phyloP scores from a whole-genome alignment of 1,139 yeast species.

The Magnusiomyces paraingens region DNA sequence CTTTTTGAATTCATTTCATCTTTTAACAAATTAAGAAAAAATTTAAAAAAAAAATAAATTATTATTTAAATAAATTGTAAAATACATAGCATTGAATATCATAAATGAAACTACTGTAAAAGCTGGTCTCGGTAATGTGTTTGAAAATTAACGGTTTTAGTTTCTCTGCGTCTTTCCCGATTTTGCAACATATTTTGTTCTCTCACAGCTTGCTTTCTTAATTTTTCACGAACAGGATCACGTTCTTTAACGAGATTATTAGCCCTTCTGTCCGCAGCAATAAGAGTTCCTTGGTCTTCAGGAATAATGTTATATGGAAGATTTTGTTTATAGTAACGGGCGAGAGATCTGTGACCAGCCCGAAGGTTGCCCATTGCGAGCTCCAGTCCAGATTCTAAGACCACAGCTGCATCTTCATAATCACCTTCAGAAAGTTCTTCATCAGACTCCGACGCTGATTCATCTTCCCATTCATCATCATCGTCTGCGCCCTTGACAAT shows the following conservation, averaged over 20 bases:
- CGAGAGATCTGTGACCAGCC: slow-evolving; percentile 84
- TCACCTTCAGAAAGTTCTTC: slow-evolving; percentile 46
- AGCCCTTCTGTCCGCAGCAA: slow-evolving; percentile 87
- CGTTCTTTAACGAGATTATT: slow-evolving; percentile 42
- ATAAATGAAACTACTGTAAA: slow-evolving; percentile 47
- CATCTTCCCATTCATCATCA: slow-evolving; percentile 39
- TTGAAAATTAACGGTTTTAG: slow-evolving; percentile 79
- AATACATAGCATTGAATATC: too few species aligned
- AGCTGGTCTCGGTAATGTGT: slow-evolving; percentile 87
- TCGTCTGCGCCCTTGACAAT: slow-evolving; percentile 44
- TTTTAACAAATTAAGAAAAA: too few species aligned
- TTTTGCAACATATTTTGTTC: slow-evolving; percentile 62
- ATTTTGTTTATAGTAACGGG: slow-evolving; percentile 79
- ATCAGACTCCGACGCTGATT: slow-evolving; percentile 42
- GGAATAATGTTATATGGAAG: slow-evolving; percentile 68
- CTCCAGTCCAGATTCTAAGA: slow-evolving; percentile 62
- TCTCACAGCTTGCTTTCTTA: slow-evolving; percentile 73
- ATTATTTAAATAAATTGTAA: too few species aligned
- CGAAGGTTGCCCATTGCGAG: slow-evolving; percentile 82
- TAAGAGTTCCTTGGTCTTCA: slow-evolving; percentile 90
- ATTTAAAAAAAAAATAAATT: too few species aligned
- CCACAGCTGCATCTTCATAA: slow-evolving; percentile 37
- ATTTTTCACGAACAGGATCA: slow-evolving; percentile 40
- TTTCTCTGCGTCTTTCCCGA: slow-evolving; percentile 67
- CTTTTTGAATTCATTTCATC: too few species aligned